Conservation (phyloP, 1,139 yeast species). For the Pichia sp. region DNA sequence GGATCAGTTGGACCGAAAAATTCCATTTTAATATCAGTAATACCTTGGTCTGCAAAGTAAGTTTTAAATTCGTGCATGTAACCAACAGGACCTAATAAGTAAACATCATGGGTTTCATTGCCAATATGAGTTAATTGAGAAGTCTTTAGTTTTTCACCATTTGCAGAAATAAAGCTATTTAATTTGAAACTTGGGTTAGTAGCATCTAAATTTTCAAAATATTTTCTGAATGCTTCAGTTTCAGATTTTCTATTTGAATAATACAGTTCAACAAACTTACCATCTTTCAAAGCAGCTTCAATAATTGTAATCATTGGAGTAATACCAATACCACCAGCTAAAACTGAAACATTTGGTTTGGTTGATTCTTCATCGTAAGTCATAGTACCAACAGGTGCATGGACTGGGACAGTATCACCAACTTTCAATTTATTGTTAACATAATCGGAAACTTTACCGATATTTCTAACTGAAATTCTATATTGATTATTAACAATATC, state of each 20-base stretch:
- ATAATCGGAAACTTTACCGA: conserved; percentile 49
- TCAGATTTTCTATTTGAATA: conserved; percentile 30
- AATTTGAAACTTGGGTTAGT: conserved; percentile 17
- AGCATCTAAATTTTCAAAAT: conserved; percentile 23
- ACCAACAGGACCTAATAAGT: conserved; percentile 34
- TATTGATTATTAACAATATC: conserved; percentile 32
- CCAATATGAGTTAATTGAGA: conserved; percentile 6
- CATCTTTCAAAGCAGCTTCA: conserved; percentile 31
- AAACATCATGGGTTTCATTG: conserved; percentile 27
- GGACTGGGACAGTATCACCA: conserved; percentile 45
- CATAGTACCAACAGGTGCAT: conserved; percentile 59
- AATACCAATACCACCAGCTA: conserved; percentile 64
- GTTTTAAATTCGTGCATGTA: conserved; percentile 33
- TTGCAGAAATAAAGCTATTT: conserved; percentile 5
- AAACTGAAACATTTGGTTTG: conserved; percentile 34
- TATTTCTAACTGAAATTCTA: conserved; percentile 49
- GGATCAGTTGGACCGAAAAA: conserved; percentile 27
- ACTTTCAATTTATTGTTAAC: conserved; percentile 44
- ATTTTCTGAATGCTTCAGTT: conserved; percentile 31
- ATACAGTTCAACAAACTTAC: conserved; percentile 27
- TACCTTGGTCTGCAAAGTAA: conserved; percentile 18
- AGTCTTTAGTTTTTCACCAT: conserved; percentile 4
- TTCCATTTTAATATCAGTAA: conserved; percentile 21
- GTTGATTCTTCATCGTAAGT: conserved; percentile 31
- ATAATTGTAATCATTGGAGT: conserved; percentile 56